Evolutionary conservation across 768 basidiomycete species (phyloP), one percentile per base, ranked within the genome.

Genomic region (Mrakia gelida): DNA sequence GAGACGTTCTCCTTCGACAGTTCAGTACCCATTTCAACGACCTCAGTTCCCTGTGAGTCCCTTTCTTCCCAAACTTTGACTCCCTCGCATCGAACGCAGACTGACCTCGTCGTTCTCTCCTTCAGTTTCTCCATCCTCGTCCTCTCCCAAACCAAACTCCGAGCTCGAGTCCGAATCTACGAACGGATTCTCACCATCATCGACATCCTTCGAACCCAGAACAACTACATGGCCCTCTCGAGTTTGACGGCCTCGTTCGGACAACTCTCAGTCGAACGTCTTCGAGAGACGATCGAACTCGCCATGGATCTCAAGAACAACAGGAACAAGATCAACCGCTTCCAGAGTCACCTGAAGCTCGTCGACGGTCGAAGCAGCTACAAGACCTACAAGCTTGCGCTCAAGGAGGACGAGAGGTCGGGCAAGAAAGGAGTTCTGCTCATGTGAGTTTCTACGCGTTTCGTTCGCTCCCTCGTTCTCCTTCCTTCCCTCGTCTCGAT

Each of bases 181-280:
- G 94, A 97, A 83, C 93, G 93, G 82, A 91, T 98, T 78, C 90
- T 94, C 34, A 90, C 92, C 71, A 89, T 98, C 80, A 93, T 92
- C 0, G 88, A 89, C 77, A 89, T 89, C 75, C 87, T 99, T 61
- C 91, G 96, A 45, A 87, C 88, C 18, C 83, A 92, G 67, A 94
- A 96, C 84, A 98, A 99, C 83, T 98, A 97, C 83, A 94, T 94
- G 49, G 92, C 92, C 0, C 85, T 97, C 75, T 94, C 95, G 15
- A 90, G 98, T 81, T 90, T 98, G n/a, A 92, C 94, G 41, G 96
- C 95, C 7, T 92, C 70, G 10, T 52, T 98, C 85, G 92, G 92
- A 81, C 90, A 89, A 80, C 90, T 94, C 6, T 91, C 91, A 0
- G 90, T 91, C 80, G 92, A 86, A 49, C 59, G 49, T 7, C 72